These are phyloP conservation scores for Exophiala phaeomuriformis DNA, from an alignment of 2,329 filamentous ascomycete genomes.

Conservation along the genomic window DNA sequence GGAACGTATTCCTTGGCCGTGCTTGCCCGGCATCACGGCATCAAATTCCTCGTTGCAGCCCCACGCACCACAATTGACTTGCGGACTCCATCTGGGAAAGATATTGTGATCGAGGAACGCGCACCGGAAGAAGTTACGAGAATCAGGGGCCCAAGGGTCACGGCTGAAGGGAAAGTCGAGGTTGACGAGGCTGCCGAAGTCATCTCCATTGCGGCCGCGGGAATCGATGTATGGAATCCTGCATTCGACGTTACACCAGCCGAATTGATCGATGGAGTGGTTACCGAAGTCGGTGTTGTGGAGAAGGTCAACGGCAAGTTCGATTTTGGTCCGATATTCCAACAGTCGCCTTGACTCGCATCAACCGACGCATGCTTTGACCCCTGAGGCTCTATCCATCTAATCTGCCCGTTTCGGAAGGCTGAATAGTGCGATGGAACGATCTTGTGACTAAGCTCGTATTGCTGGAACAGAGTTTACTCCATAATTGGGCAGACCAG, in stretches of 20 bases:
- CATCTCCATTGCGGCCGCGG: conserved; percentile 68
- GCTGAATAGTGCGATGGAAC: too few relatives aligned
- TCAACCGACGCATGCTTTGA: too few relatives aligned
- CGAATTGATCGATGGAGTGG: conserved; percentile 81
- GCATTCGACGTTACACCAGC: conserved; percentile 93
- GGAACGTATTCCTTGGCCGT: conserved; percentile 90
- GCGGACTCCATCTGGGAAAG: conserved; percentile 64
- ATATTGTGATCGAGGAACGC: conserved; percentile 87
- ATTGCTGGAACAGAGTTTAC: background rate
- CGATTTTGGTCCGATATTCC: conserved; percentile 44
- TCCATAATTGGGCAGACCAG: background rate
- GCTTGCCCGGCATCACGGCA: conserved; percentile 75
- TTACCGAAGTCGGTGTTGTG: conserved; percentile 84
- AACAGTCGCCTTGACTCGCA: conserved; percentile 4
- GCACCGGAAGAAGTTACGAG: conserved; percentile 74
- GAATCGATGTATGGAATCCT: conserved; percentile 89
- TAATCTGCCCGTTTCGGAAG: too few relatives aligned
- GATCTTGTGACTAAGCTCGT: background rate
- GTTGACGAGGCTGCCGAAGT: conserved; percentile 58
- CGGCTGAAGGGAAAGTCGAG: conserved; percentile 51
- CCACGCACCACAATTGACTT: conserved; percentile 92
- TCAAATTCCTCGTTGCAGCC: conserved; percentile 92
- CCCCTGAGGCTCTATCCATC: too few relatives aligned
- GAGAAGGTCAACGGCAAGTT: conserved; percentile 70
- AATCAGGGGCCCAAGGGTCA: conserved; percentile 67